phyloP scores from a whole-genome alignment of 2,329 filamentous ascomycete species.

The Penicillium sp. region DNA sequence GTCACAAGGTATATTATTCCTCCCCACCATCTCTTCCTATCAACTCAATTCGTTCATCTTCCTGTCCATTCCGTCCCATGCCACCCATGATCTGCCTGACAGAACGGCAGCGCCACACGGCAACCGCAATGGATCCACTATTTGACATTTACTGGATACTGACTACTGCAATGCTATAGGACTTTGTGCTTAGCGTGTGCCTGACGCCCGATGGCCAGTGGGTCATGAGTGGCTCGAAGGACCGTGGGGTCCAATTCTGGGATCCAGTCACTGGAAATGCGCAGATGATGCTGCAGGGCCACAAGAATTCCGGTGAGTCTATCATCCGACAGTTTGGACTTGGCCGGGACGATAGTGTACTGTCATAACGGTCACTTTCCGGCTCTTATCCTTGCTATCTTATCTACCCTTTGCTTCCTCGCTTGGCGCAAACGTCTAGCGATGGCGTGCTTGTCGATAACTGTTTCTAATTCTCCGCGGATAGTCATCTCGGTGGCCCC shows the following conservation, averaged over 20 bases:
- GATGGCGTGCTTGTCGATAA: conserved; percentile 1
- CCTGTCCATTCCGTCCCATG: neutral
- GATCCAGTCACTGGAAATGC: conserved; percentile 90
- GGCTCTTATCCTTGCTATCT: neutral
- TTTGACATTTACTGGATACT: neutral
- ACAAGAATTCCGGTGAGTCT: conserved; percentile 83
- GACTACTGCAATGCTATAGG: conserved; percentile 55
- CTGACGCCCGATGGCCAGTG: conserved; percentile 91
- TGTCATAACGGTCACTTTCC: conserved; percentile 3
- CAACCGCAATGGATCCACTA: conserved; percentile 1
- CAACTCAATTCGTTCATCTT: neutral
- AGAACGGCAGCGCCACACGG: neutral
- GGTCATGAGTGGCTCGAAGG: conserved; percentile 97
- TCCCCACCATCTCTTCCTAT: neutral
- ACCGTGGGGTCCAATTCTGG: conserved; percentile 98
- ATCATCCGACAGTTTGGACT: neutral
- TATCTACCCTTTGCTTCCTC: neutral
- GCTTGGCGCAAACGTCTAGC: neutral
- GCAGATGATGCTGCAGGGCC: conserved; percentile 97
- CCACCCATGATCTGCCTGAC: neutral
- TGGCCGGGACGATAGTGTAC: conserved; percentile 1
- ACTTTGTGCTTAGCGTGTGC: conserved; percentile 95
- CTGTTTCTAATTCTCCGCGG: conserved; percentile 14
- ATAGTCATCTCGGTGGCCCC: conserved; percentile 93
- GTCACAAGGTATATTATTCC: conserved; percentile 74